Conservation (phyloP, 169 alveolate species). For the Plasmodium yoelii region DNA sequence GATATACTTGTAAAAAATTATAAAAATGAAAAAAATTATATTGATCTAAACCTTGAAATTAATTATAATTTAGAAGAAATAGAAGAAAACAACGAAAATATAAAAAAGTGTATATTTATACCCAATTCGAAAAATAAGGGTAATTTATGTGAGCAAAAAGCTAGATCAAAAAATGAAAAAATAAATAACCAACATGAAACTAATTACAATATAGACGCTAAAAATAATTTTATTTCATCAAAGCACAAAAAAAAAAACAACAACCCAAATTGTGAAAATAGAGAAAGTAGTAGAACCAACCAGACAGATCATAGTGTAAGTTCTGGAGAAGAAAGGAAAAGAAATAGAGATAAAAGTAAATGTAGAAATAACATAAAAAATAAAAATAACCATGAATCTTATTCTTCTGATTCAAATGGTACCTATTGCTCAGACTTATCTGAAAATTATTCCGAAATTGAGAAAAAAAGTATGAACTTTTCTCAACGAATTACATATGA, state of each 20-base stretch:
- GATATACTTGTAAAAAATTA: slow-evolving; percentile 25
- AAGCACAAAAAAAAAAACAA: too few species aligned
- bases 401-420: slow-evolving; percentile 19
- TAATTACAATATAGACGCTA: not conserved
- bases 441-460: slow-evolving; percentile 18
- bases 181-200: slow-evolving; percentile 4
- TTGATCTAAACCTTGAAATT: slow-evolving; percentile 49
- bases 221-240: not conserved
- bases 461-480: slow-evolving; percentile 35
- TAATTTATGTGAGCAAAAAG: not conserved
- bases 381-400: not conserved
- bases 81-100: slow-evolving; percentile 33
- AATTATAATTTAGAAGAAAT: slow-evolving; percentile 70
- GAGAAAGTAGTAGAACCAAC: not conserved
- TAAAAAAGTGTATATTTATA: slow-evolving; percentile 16
- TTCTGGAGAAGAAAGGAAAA: not conserved
- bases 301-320: not conserved
- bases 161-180: slow-evolving; percentile 11
- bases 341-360: not conserved
- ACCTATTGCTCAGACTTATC: slow-evolving; percentile 35
- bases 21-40: slow-evolving; percentile 21
- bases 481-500: slow-evolving; percentile 69
- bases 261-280: slow-evolving; percentile 2
- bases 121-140: not conserved
- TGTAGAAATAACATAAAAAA: not conserved